These are phyloP conservation scores for Colletotrichum caudatum DNA, from an alignment of 2,329 filamentous ascomycete genomes.

Conservation along the genomic window DNA sequence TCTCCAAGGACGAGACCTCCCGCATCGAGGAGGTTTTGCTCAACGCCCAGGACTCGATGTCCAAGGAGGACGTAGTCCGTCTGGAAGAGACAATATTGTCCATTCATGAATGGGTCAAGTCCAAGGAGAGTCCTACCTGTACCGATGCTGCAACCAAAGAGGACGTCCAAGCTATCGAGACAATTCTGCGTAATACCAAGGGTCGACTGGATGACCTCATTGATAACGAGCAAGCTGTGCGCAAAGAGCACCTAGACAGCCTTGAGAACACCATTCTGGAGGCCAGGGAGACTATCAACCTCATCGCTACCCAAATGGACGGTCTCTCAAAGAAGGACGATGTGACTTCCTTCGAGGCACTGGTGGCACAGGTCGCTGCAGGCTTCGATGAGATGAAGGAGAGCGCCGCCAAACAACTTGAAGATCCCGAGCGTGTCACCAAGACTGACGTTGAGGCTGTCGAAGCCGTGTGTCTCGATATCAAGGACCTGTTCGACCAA, in stretches of 20 bases:
- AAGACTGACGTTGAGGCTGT: constrained; percentile 88
- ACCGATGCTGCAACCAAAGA: constrained; percentile 76
- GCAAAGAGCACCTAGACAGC: constrained; percentile 73
- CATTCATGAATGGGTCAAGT: constrained; percentile 64
- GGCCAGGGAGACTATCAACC: constrained; percentile 78
- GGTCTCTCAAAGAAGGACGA: constrained; percentile 82
- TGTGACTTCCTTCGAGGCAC: constrained; percentile 78
- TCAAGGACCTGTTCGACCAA: constrained; percentile 82
- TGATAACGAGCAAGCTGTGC: constrained; percentile 77
- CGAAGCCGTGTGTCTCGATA: constrained; percentile 84
- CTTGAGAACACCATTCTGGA: constrained; percentile 77
- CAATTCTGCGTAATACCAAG: constrained; percentile 89
- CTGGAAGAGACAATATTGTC: constrained; percentile 62
- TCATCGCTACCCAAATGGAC: constrained; percentile 75
- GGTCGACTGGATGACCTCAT: constrained; percentile 85
- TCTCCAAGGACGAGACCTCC: constrained; percentile 34
- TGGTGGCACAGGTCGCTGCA: constrained; percentile 81
- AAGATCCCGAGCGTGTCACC: constrained; percentile 74
- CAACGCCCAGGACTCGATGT: constrained; percentile 61
- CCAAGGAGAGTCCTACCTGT: constrained; percentile 40
- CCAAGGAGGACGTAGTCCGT: constrained; percentile 58
- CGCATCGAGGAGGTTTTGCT: constrained; percentile 64
- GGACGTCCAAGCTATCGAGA: constrained; percentile 91
- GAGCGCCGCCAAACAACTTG: constrained; percentile 63
- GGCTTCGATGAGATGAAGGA: constrained; percentile 81